phyloP scores from a whole-genome alignment of 352 stramenopile species.

The Phytophthora vignae region DNA sequence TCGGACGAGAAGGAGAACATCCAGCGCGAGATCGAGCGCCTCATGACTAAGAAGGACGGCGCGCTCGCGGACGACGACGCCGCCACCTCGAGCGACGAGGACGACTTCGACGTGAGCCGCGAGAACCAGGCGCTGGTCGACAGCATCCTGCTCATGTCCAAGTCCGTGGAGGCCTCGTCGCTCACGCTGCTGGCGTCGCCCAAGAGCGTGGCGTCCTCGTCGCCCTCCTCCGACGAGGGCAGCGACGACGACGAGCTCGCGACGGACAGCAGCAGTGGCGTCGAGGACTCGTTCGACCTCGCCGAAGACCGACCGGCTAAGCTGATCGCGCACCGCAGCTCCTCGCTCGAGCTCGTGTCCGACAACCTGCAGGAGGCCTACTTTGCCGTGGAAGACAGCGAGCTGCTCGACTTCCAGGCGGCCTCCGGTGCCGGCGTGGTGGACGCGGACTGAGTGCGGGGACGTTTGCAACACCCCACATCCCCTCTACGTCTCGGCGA shows the following conservation, averaged over 20 bases:
- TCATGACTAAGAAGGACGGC: conserved; percentile 79
- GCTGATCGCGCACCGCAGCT: conserved; percentile 38
- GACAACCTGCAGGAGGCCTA: conserved; percentile 81
- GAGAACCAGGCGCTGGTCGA: conserved; percentile 80
- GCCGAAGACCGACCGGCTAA: conserved; percentile 39
- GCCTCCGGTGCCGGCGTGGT: conserved; percentile 20
- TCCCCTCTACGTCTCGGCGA: not conserved
- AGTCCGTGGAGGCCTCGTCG: conserved; percentile 67
- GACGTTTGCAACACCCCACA: not conserved
- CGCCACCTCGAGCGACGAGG: conserved; percentile 18
- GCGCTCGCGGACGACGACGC: conserved; percentile 35
- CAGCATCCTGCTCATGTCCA: conserved; percentile 82
- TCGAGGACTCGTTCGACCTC: conserved; percentile 46
- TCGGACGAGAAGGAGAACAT: conserved; percentile 87
- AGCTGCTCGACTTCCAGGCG: conserved; percentile 70
- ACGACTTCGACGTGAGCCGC: conserved; percentile 45
- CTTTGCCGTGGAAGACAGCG: conserved; percentile 72
- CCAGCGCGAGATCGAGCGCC: conserved; percentile 81
- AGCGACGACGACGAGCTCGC: conserved; percentile 54
- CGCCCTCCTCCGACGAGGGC: conserved; percentile 54
- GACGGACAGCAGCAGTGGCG: conserved; percentile 36
- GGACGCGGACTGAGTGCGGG: conserved; percentile 37
- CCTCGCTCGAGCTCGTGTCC: conserved; percentile 72
- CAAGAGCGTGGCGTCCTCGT: conserved; percentile 69
- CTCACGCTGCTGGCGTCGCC: conserved; percentile 60